Percentiles rank a stretch among this genome's conserved stretches.
Conservation (phyloP, 2,329 filamentous ascomycete species). For the Emergomyces orientalis region DNA sequence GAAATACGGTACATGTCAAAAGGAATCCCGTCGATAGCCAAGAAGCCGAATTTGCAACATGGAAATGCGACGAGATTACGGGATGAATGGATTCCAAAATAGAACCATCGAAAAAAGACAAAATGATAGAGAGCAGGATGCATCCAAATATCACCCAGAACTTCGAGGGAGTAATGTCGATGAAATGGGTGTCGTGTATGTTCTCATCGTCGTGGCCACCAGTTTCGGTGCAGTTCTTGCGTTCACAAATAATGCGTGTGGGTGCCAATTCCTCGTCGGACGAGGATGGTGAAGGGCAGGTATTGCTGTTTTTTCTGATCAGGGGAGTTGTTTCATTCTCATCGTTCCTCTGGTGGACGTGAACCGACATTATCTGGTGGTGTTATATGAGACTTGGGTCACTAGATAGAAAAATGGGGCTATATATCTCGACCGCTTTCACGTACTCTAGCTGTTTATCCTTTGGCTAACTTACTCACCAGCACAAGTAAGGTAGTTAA, state of each 20-base stretch:
- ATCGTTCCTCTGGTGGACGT: not conserved
- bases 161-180: slow-evolving; percentile 32
- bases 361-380: not conserved
- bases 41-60: slow-evolving; percentile 65
- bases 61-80: slow-evolving; percentile 71
- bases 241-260: not conserved
- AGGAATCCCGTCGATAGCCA: slow-evolving; percentile 75
- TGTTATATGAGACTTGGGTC: not conserved
- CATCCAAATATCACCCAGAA: slow-evolving; percentile 57
- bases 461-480: too few relatives aligned
- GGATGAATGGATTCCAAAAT: slow-evolving; percentile 75
- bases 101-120: slow-evolving; percentile 60
- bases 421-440: not conserved
- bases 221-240: not conserved
- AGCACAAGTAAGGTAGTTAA: not conserved
- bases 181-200: slow-evolving; percentile 20
- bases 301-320: not conserved
- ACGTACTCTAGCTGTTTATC: not conserved
- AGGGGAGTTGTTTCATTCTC: slow-evolving; percentile 2
- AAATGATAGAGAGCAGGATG: slow-evolving; percentile 48
- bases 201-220: not conserved
- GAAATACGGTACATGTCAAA: slow-evolving; percentile 64
- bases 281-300: not conserved
- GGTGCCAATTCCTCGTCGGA: not conserved
- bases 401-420: not conserved